phyloP scores from a whole-genome alignment of 805 yeast genomes.

The Spencermartinsiella europaea region DNA sequence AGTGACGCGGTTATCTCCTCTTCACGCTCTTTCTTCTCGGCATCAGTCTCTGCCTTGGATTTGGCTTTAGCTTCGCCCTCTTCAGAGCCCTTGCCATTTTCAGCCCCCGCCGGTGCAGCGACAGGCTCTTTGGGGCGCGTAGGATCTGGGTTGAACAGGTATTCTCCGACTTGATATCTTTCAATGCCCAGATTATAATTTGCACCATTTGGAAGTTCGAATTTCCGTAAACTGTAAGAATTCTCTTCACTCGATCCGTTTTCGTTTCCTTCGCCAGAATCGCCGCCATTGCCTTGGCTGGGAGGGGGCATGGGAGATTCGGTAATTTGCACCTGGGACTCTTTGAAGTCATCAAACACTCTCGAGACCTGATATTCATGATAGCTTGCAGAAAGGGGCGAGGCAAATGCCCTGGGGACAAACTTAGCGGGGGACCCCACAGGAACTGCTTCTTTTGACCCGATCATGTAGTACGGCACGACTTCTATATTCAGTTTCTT shows the following conservation, averaged over 20 bases:
- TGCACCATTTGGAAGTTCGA: constrained; percentile 59
- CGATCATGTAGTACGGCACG: constrained; percentile 47
- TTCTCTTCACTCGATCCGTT: constrained; percentile 34
- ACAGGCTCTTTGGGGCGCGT: constrained; percentile 8
- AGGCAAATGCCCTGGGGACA: constrained; percentile 26
- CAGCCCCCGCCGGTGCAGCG: constrained; percentile 15
- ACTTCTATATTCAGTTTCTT: constrained; percentile 33
- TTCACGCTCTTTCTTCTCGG: constrained; percentile 9
- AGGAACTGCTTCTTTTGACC: constrained; percentile 36
- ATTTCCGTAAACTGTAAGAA: constrained; percentile 26
- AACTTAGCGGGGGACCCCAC: constrained; percentile 33
- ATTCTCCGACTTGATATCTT: constrained; percentile 61
- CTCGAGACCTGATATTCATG: constrained; percentile 50
- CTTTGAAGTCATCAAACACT: constrained; percentile 45
- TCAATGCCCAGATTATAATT: constrained; percentile 54
- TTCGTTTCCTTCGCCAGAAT: constrained; percentile 28
- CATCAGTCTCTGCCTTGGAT: constrained; percentile 1
- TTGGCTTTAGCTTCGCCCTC: constrained; percentile 11
- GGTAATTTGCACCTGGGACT: constrained; percentile 34
- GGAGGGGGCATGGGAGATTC: constrained; percentile 35
- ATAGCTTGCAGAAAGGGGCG: constrained; percentile 43
- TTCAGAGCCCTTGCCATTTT: constrained; percentile 23
- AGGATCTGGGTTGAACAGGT: constrained; percentile 59
- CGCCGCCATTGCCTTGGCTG: constrained; percentile 29
- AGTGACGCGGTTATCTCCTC: constrained; percentile 10